Evolutionary conservation across 2,329 filamentous ascomycete species (phyloP), one percentile per base, ranked within the genome.

Genomic region (Canariomyces notabilis): DNA sequence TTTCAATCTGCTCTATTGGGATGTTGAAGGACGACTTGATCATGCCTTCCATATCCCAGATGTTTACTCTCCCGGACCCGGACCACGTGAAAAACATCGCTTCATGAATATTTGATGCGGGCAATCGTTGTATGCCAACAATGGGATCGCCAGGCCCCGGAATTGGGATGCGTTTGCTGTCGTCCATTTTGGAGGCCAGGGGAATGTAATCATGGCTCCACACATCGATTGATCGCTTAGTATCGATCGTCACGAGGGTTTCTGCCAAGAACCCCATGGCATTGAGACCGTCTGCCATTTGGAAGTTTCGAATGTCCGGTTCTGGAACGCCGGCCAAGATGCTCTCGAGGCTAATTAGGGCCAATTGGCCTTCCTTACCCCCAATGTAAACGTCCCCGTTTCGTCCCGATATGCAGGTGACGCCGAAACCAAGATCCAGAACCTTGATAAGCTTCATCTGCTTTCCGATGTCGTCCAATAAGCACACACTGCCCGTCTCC

Each of bases 61-160:
- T 85, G 19, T 87, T 79, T 41, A 97, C 77, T 14, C 78, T 81
- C 5, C 93, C 93, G 42, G 83, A 82, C 18, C 78, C 80, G 2
- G 91, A 90, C 87, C 90, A 98, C 0, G 90, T 96, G 54, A 90
- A 83, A 60, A 97, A 96, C 7, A 83, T 77, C 1, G 88, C 83
- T 18, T 77, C 73, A 19, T 80, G 67, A 4, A 71, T 63, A 48
- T 87, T 86, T 0, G 79, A 74, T 18, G 70, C 70, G 3, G 74
- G 64, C 4, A 96, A 67, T 1, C 81, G 65, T 42, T 82, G 77
- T 1, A 96, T 82, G 12, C 93, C 93, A 34, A 89, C 65, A n/a
- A 85, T 77, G 1, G 80, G 67, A 41, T 83, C 79, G 12, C 79
- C 78, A 48, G 82, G 78, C 11, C 80, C 81, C 1, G 81, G 75